Base-by-base conservation (phyloP, 768 basidiomycete genomes). In the Trametes cubensis region DNA sequence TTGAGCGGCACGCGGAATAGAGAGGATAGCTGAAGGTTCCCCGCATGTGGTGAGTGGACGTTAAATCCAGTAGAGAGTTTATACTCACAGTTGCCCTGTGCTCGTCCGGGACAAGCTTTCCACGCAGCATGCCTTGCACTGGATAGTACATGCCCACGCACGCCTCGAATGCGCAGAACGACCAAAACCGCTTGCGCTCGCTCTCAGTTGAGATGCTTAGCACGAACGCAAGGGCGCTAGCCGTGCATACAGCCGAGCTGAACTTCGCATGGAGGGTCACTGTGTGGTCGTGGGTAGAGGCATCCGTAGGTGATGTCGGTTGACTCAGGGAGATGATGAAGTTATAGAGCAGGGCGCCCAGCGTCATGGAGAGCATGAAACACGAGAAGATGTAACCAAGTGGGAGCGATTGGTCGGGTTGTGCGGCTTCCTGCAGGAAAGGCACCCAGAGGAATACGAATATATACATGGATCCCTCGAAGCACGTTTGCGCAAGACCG, bases 381-480 rank as follows among this genome's bases (percentile, higher is more conserved):
- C 83, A 80, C 28, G 89, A 88, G 73, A 92, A 92, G 66, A 92
- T 90, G 73, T 88, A 88, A 2, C 90, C 90, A 8, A 92, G 78
- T 0, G 90, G 90, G 26, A 90, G 83, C 18, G 75, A 61, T 6
- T 68, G 66, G 13, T 73, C 63, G 11, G 77, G 68, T 14, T 26
- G 34, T n/a, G 85, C 79, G 21, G 76, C 76, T 69, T 90, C 86
- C 73, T 92, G 88, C 17, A 92, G 76, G 2, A 85, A 80, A 0
- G 90, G 89, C 0, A 92, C 90, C 90, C 90, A 92, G 63, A 88
- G 78, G 76, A 90, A 92, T 65, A 91, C 90, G 73, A 91, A 92
- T 62, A 91, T 81, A 73, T 92, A 91, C 89, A 91, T 90, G 6
- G 87, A 89, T 2, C 90, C 90, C 70, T 92, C 89, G 70, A 92